These are phyloP conservation scores for Flaveria bidentis DNA, from an alignment of 129 eudicot genomes.

Conservation along the genomic window DNA sequence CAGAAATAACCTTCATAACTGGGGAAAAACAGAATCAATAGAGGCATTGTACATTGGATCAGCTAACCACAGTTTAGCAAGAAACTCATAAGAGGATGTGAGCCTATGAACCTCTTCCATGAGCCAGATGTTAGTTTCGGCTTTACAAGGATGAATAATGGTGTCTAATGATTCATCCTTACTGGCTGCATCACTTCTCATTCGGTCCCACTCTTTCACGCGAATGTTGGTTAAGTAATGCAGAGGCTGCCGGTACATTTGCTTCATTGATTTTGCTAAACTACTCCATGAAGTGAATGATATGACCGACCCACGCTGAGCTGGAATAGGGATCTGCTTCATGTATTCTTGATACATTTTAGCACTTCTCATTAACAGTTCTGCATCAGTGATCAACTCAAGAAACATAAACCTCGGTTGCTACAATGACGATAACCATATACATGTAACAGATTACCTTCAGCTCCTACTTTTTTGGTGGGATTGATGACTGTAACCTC, in stretches of 20 bases:
- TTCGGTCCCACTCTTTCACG: slow-evolving; percentile 58
- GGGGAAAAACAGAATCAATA: slow-evolving; percentile 55
- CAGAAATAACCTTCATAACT: slow-evolving; percentile 25
- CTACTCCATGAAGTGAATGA: slow-evolving; percentile 71
- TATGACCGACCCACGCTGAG: slow-evolving; percentile 50
- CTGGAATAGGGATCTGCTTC: slow-evolving; percentile 68
- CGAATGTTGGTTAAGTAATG: slow-evolving; percentile 79
- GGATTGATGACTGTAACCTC: slow-evolving; percentile 39
- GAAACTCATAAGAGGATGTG: slow-evolving; percentile 50
- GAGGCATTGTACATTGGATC: slow-evolving; percentile 54
- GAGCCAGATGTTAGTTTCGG: slow-evolving; percentile 80
- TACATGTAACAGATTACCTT: slow-evolving; percentile 42
- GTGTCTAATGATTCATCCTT: slow-evolving; percentile 53
- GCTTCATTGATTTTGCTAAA: slow-evolving; percentile 59
- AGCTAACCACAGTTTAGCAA: slow-evolving; percentile 55
- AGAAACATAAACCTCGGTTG: background rate
- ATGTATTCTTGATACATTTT: slow-evolving; percentile 72
- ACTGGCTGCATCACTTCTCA: slow-evolving; percentile 39
- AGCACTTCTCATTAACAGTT: slow-evolving; percentile 46
- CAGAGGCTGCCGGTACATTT: slow-evolving; percentile 68
- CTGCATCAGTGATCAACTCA: slow-evolving; percentile 37
- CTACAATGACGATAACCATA: background rate
- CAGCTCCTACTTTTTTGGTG: slow-evolving; percentile 31
- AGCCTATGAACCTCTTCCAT: slow-evolving; percentile 79
- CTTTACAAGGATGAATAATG: slow-evolving; percentile 67